phyloP scores from a whole-genome alignment of 768 basidiomycete genomes.

The Trametes gibbosa region DNA sequence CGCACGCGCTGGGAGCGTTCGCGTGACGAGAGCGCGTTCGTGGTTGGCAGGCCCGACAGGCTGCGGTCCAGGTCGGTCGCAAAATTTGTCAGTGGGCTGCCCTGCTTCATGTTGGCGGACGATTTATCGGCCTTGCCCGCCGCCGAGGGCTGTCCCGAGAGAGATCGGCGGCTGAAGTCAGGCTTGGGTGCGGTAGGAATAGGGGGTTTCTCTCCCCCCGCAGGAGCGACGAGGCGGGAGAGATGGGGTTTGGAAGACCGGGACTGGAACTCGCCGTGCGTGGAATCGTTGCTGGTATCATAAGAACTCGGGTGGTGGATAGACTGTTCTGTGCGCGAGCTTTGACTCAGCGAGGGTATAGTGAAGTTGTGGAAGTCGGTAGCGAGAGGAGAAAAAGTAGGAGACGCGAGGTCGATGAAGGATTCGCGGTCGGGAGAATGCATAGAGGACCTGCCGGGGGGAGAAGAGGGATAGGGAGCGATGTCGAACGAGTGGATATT shows the following conservation, averaged over 20 bases:
- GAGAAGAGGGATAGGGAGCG: slow-evolving; percentile 11
- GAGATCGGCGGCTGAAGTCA: slow-evolving; percentile 37
- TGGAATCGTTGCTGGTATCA: slow-evolving; percentile 8
- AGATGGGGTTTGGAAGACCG: slow-evolving; percentile 29
- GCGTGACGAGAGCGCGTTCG: slow-evolving; percentile 59
- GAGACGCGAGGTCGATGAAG: slow-evolving; percentile 47
- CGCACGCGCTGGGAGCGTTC: slow-evolving; percentile 72
- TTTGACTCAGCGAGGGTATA: slow-evolving; percentile 9
- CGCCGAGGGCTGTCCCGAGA: slow-evolving; percentile 17
- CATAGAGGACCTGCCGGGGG: slow-evolving; percentile 25
- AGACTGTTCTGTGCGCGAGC: slow-evolving; percentile 4
- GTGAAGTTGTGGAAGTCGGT: slow-evolving; percentile 6
- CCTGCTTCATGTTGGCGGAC: slow-evolving; percentile 1
- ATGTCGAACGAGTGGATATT: slow-evolving; percentile 26
- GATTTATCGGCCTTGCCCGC: slow-evolving; percentile 6
- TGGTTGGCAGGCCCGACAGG: slow-evolving; percentile 52
- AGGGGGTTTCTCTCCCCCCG: slow-evolving; percentile 38
- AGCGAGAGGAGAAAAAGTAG: slow-evolving; percentile 23
- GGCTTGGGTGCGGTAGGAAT: slow-evolving; percentile 48
- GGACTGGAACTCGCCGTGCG: slow-evolving; percentile 10
- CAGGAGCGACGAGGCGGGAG: slow-evolving; percentile 30
- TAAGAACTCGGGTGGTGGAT: background rate
- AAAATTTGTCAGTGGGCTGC: slow-evolving; percentile 1
- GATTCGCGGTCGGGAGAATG: slow-evolving; percentile 39
- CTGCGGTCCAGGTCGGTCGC: slow-evolving; percentile 16